phyloP scores from a whole-genome alignment of 345 rosid species.

The Firmiana major region DNA sequence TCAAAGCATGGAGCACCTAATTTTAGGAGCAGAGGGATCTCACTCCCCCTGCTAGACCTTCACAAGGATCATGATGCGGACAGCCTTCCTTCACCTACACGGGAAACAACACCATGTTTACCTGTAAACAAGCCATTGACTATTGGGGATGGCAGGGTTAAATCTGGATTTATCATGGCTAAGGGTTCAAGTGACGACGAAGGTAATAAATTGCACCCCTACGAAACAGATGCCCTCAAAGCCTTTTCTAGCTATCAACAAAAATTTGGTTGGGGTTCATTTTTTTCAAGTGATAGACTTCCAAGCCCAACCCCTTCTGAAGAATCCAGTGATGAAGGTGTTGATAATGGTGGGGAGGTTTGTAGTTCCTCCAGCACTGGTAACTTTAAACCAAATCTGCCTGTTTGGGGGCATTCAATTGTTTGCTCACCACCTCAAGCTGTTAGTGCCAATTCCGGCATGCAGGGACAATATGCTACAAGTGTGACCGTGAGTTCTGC shows the following conservation, averaged over 20 bases:
- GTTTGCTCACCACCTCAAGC: too few species aligned
- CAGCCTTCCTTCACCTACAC: constrained; percentile 96
- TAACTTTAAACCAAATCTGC: too few species aligned
- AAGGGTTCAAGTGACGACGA: constrained; percentile 33
- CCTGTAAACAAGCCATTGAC: constrained; percentile 32
- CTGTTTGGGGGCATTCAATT: too few species aligned
- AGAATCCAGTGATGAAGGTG: constrained; percentile 31
- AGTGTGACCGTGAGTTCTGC: too few species aligned
- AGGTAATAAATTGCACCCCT: constrained; percentile 47
- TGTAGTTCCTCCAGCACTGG: too few species aligned
- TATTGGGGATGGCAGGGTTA: constrained; percentile 38
- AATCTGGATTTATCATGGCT: constrained; percentile 27
- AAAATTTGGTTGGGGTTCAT: constrained; percentile 52
- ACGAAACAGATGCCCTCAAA: constrained; percentile 69
- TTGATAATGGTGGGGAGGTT: too few species aligned
- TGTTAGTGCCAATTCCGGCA: too few species aligned
- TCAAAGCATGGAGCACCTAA: constrained; percentile 35
- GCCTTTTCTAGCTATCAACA: constrained; percentile 81
- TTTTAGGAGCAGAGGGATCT: constrained; percentile 45
- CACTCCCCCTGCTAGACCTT: constrained; percentile 83
- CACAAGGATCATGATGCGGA: constrained; percentile 92
- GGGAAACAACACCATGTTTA: constrained; percentile 54
- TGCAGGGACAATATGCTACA: too few species aligned
- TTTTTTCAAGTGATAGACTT: constrained; percentile 48
- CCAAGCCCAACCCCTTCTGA: constrained; percentile 98